phyloP scores from a whole-genome alignment of 257 asterid species.

The Solanum virginianum region DNA sequence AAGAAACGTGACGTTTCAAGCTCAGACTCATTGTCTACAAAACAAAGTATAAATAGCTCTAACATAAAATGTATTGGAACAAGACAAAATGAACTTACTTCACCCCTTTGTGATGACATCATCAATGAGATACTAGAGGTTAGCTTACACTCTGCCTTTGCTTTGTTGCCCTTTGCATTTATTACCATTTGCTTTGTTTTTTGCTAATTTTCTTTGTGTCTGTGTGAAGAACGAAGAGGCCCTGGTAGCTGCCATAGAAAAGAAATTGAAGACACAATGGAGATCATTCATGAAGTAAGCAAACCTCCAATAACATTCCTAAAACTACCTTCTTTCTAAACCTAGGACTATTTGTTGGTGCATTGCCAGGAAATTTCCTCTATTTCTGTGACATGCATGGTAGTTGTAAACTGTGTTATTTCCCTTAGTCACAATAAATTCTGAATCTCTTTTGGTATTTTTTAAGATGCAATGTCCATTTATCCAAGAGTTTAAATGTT shows the following conservation, averaged over 20 bases:
- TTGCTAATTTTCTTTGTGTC: neutral
- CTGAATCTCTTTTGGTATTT: neutral
- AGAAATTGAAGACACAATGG: conserved; percentile 95
- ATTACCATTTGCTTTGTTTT: neutral
- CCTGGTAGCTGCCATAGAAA: conserved; percentile 86
- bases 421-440: neutral
- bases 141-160: conserved; percentile 2
- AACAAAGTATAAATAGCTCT: conserved; percentile 24
- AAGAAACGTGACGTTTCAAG: conserved; percentile 31
- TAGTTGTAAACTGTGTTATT: neutral
- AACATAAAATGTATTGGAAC: conserved; percentile 22
- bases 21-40: conserved; percentile 28
- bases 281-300: conserved; percentile 89
- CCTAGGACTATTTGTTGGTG: neutral
- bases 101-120: conserved; percentile 44
- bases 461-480: neutral
- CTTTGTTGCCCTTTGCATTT: neutral
- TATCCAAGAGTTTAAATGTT: neutral
- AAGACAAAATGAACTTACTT: conserved; percentile 38
- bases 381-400: neutral
- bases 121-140: conserved; percentile 93
- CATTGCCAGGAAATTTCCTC: neutral
- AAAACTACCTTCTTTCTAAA: neutral
- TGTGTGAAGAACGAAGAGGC: conserved; percentile 82
- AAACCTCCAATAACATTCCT: neutral